These are phyloP conservation scores for Talaromyces stipitatus DNA, from an alignment of 495 filamentous ascomycete species.

Conservation along the genomic window DNA sequence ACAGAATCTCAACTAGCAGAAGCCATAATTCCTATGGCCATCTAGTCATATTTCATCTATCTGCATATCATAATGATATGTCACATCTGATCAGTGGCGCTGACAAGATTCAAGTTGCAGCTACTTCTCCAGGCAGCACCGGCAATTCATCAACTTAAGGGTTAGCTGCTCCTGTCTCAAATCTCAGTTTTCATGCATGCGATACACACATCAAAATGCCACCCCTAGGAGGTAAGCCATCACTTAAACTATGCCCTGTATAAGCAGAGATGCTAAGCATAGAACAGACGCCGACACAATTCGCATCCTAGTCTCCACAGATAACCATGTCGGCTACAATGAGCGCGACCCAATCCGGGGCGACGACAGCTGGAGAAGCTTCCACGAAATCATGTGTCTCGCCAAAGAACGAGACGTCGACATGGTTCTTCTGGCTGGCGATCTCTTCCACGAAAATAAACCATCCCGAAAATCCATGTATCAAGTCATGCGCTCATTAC, in stretches of 20 bases:
- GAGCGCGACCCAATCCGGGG: constrained; percentile 89
- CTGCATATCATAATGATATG: not conserved
- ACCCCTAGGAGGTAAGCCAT: not conserved
- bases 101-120: not conserved
- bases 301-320: constrained; percentile 86
- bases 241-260: not conserved
- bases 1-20: not conserved
- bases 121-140: constrained; percentile 4
- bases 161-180: not conserved
- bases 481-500: constrained; percentile 87
- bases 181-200: not conserved
- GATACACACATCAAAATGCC: constrained; percentile 4
- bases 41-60: not conserved
- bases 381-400: constrained; percentile 91
- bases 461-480: constrained; percentile 96
- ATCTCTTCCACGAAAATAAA: constrained; percentile 98
- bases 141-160: not conserved
- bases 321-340: constrained; percentile 95
- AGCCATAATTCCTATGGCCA: not conserved
- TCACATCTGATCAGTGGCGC: not conserved
- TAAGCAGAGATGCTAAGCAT: not conserved
- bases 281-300: constrained; percentile 73
- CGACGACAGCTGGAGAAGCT: constrained; percentile 94
- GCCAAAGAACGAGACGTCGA: constrained; percentile 85
- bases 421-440: constrained; percentile 91